Conservation (phyloP, 2,329 filamentous ascomycete species). For the Lasiodiplodia hormozganensis region DNA sequence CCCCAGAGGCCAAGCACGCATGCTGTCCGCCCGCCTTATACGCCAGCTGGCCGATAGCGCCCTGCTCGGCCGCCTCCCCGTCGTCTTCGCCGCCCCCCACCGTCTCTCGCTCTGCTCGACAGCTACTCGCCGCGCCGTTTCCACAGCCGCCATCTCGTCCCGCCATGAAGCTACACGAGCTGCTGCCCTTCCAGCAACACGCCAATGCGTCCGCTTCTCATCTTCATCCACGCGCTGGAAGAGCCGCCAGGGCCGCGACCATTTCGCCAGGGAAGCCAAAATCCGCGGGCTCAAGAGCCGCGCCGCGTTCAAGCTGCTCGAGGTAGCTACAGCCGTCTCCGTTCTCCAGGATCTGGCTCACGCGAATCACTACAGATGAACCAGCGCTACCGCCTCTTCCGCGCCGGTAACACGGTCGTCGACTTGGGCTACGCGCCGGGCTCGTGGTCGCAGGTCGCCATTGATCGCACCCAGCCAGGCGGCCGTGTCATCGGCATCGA, state of each 20-base stretch:
- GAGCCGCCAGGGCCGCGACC: constrained; percentile 75
- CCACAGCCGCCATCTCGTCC: background rate
- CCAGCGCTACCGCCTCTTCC: constrained; percentile 79
- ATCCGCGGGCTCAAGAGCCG: constrained; percentile 84
- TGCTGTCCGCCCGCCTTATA: constrained; percentile 48
- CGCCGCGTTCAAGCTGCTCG: constrained; percentile 90
- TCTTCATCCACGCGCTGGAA: constrained; percentile 82
- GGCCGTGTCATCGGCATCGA: constrained; percentile 91
- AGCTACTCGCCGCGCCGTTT: background rate
- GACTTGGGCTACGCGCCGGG: constrained; percentile 85
- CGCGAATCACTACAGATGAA: constrained; percentile 68
- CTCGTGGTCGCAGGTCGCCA: constrained; percentile 77
- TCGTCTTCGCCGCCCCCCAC: constrained; percentile 6
- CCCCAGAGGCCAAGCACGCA: constrained; percentile 29
- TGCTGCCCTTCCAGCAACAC: constrained; percentile 22
- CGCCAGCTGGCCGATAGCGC: constrained; percentile 45
- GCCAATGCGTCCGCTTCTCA: constrained; percentile 34
- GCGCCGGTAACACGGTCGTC: constrained; percentile 80
- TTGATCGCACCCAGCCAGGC: constrained; percentile 75
- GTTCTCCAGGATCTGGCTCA: background rate
- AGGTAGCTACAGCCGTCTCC: constrained; percentile 59
- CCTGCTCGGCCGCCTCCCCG: constrained; percentile 34
- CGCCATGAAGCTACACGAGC: background rate
- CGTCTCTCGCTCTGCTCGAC: constrained; percentile 10
- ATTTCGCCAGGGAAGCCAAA: constrained; percentile 75